Evolutionary conservation across 2,329 filamentous ascomycete genomes (phyloP), one percentile per base, ranked within the genome.

Genomic region (Colletotrichum higginsianum): DNA sequence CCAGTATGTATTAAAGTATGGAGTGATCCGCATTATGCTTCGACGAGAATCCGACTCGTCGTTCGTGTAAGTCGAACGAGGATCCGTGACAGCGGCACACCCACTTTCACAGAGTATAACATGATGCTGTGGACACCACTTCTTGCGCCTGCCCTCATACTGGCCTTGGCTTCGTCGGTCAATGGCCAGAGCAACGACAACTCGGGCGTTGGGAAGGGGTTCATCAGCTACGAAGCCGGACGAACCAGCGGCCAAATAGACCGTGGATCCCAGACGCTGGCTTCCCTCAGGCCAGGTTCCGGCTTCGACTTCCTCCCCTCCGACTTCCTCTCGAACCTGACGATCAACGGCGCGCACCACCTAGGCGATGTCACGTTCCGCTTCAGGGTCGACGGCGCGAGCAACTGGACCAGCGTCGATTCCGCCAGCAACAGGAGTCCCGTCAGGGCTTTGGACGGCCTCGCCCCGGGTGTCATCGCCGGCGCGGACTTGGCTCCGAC

Each of bases 281-380:
- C 80, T 11, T 89, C 87, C 0, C 76, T 89, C 15, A 82, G 77
- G 12, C 74, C 79, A 0, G 79, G 78, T 0, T 76, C 78, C 3
- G 71, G 78, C 0, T 90, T 89, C 72, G 86, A 90, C 77, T 90
- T 90, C 73, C 81, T 88, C 2, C 88, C 88, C 0, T 86, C 81
- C 9, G 88, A 89, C 75, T 78, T 85, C 55, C 81, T 90, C 4
- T 69, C 82, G 0, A 78, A 80, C 18, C 82, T 88, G 9, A 83
- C 86, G 13, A 60, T 58, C 3, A 81, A 89, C 69, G 85, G 85
- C 3, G 85, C 89, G 71, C 89, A 90, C 72, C 89, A 91, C 76
- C 86, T 86, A 75, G 89, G 89, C 4, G 89, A 91, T 57, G 80
- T 91, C 49, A 89, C 87, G 0, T 83, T 87, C 55, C 84, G 87